Evolutionary conservation across 768 basidiomycete genomes (phyloP).

Genomic region (Russula ochroleuca): DNA sequence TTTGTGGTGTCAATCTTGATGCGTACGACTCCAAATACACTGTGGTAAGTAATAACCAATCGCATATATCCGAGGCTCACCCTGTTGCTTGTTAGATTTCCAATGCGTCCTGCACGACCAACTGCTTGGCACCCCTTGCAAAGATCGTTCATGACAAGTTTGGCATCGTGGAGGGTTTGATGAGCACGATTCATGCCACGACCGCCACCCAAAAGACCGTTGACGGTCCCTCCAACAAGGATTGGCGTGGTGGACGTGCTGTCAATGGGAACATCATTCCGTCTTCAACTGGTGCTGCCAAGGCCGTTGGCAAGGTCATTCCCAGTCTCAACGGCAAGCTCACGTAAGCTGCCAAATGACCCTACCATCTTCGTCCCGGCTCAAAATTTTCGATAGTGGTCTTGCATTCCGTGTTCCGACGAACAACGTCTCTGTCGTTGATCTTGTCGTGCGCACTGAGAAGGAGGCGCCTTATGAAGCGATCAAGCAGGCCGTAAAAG

Average conservation of each 20-base stretch:
- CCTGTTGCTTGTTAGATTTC: conserved; percentile 59
- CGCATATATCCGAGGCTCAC: background rate
- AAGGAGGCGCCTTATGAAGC: conserved; percentile 82
- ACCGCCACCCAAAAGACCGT: conserved; percentile 95
- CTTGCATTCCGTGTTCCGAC: conserved; percentile 98
- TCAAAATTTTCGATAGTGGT: conserved; percentile 48
- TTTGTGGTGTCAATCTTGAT: conserved; percentile 93
- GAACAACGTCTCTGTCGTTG: conserved; percentile 94
- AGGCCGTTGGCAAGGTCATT: conserved; percentile 98
- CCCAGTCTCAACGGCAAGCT: conserved; percentile 95
- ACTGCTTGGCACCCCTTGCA: conserved; percentile 98
- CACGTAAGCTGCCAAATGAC: conserved; percentile 55
- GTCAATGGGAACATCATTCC: conserved; percentile 99
- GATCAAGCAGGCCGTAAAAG: conserved; percentile 84
- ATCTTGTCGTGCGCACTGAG: conserved; percentile 90
- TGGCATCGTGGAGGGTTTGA: conserved; percentile 93
- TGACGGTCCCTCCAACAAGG: conserved; percentile 91
- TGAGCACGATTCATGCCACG: conserved; percentile 98
- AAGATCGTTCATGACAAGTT: conserved; percentile 98
- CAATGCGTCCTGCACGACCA: conserved; percentile 99
- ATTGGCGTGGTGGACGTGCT: conserved; percentile 96
- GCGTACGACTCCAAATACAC: conserved; percentile 82
- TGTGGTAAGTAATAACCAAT: conserved; percentile 52
- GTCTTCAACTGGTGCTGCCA: conserved; percentile 97
- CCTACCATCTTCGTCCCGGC: background rate